These are phyloP conservation scores for Fallopia convolvulus DNA, from an alignment of 148 eudicot genomes.

Conservation along the genomic window DNA sequence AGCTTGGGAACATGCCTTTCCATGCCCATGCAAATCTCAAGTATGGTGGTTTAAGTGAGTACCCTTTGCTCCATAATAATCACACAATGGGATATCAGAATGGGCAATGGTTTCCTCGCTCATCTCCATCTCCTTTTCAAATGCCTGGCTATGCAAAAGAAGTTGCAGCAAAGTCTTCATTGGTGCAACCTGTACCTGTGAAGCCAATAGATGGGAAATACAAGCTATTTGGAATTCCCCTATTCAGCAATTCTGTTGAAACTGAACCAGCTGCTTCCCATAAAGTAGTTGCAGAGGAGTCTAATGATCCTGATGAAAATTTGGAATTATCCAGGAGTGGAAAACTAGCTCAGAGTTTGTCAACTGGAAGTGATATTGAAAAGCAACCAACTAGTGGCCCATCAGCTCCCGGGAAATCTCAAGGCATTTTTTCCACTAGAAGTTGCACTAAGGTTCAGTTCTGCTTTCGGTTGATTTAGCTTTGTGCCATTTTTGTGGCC, in stretches of 20 bases:
- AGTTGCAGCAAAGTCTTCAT: conserved; percentile 22
- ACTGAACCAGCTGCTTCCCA: conserved; percentile 24
- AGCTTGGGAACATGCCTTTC: conserved; percentile 34
- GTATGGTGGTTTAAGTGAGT: conserved; percentile 45
- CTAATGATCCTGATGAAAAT: conserved; percentile 39
- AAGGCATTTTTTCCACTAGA: conserved; percentile 57
- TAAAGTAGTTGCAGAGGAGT: conserved; percentile 22
- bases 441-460: conserved; percentile 82
- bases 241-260: conserved; percentile 32
- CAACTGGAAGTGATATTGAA: conserved; percentile 15
- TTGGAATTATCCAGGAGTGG: conserved; percentile 42
- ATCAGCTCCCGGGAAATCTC: conserved; percentile 30
- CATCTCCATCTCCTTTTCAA: conserved; percentile 46
- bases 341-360: conserved; percentile 32
- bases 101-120: conserved; percentile 61
- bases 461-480: not conserved
- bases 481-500: not conserved
- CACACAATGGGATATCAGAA: conserved; percentile 42
- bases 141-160: conserved; percentile 43
- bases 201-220: conserved; percentile 63
- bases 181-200: conserved; percentile 27
- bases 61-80: conserved; percentile 31
- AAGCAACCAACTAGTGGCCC: not conserved
- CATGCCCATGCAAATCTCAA: conserved; percentile 44
- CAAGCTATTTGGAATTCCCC: conserved; percentile 83